Evolutionary conservation across 306 rosid genomes (phyloP), one percentile per base, ranked within the genome.

Genomic region (Canavalia ensiformis): DNA sequence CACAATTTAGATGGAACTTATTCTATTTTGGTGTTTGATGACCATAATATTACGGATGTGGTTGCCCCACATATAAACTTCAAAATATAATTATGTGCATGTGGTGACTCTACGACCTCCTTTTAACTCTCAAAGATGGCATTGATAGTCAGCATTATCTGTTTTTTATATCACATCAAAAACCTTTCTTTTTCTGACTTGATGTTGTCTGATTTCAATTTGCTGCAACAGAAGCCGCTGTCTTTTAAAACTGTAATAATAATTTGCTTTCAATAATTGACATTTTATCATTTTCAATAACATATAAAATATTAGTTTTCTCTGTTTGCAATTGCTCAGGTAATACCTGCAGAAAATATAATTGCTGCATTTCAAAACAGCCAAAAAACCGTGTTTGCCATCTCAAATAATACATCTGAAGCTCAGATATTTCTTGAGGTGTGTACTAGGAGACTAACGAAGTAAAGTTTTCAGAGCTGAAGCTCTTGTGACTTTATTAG

Each of bases 331-430:
- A 46, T 74, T 84, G 25, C 58, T 29, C 77, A 93, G 99, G 88
- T 91, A 41, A 95, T 95, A 74, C 92, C 99, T 29, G 99, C 97
- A 4, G 99, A 95, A 88, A 93, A 95, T 85, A 91, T 93, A 80
- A 89, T 91, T 78, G 99, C 97, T 45, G 92, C 90, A 41, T 95
- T 93, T 83, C 98, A 95, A 63, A 89, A 89, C 77, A 88, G 92
- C 87, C 81, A 79, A 72, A 95, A 87, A 87, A 93, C 85, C 1
- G 90, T 93, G 74, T 84, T 93, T 83, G 97, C 97, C 1, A 46
- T 93, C 63, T 87, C 97, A 0, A 86, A 79, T 65, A 84, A 77
- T 64, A 69, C 86, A 46, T 84, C 89, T 28, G 93, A 95, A 86
- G 97, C 97, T 59, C 88, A 88, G 78, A 74, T 84, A 56, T 95